phyloP scores from a whole-genome alignment of 805 yeast species.

The Candida methanosorbosa region DNA sequence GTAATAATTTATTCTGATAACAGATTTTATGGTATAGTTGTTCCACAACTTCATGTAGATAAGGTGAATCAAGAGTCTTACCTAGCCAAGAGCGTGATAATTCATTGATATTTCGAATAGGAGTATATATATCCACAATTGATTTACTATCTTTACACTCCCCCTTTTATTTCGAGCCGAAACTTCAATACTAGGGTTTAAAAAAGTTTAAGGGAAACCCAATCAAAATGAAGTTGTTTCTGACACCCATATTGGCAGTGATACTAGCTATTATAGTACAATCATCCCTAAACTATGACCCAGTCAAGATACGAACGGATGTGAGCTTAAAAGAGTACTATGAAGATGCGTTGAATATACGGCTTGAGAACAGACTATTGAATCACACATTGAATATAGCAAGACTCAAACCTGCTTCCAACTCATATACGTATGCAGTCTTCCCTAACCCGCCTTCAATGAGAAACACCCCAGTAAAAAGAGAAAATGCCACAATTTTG shows the following conservation, averaged over 20 bases:
- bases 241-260: background rate
- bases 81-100: no score
- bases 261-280: background rate
- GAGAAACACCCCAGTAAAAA: slow-evolving; percentile 28
- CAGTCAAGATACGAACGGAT: background rate
- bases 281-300: background rate
- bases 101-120: no score
- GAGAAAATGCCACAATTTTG: slow-evolving; percentile 76
- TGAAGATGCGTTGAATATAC: background rate
- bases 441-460: slow-evolving; percentile 12
- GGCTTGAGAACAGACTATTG: background rate
- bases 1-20: no score
- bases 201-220: no score
- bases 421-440: slow-evolving; percentile 26
- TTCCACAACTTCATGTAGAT: no score
- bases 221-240: background rate
- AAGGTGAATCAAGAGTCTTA: no score
- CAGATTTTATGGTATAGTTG: no score
- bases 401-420: slow-evolving; percentile 27
- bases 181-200: no score
- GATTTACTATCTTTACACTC: no score
- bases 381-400: slow-evolving; percentile 5
- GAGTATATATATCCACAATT: no score
- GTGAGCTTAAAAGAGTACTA: background rate
- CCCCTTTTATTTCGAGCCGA: no score